These are phyloP conservation scores for Scheffersomyces titani DNA, from an alignment of 1,139 yeast genomes.

Conservation along the genomic window DNA sequence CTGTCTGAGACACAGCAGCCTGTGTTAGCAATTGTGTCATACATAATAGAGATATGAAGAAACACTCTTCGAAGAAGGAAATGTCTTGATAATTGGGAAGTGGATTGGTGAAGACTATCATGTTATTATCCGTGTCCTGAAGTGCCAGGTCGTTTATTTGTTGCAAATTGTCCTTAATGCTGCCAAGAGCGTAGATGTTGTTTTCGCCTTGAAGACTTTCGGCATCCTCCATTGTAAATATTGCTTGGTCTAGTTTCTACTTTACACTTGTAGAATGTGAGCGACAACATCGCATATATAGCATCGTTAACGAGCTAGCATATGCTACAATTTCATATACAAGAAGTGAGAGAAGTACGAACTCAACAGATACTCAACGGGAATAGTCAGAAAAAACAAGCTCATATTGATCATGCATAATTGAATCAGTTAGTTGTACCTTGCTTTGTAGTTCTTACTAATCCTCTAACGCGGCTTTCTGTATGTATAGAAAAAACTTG, in stretches of 20 bases:
- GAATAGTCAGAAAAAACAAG: not conserved
- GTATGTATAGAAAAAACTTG: not conserved
- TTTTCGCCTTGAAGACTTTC: not conserved
- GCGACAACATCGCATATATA: not conserved
- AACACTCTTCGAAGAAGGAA: conserved; percentile 16
- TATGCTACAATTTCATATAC: not conserved
- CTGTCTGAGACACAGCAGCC: conserved; percentile 48
- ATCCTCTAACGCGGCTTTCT: not conserved
- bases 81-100: conserved; percentile 17
- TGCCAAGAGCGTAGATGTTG: not conserved
- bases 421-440: not conserved
- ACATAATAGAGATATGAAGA: conserved; percentile 29
- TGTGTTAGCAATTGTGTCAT: conserved; percentile 52
- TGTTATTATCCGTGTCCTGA: not conserved
- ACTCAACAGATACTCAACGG: not conserved
- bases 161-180: not conserved
- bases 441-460: not conserved
- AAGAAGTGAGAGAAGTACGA: not conserved
- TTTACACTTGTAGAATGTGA: not conserved
- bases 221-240: not conserved
- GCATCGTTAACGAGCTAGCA: not conserved
- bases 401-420: not conserved
- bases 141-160: too few species aligned
- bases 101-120: not conserved
- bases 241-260: not conserved